Base-by-base conservation (phyloP, 1,139 yeast species). In the Magnusiomyces fungicola region DNA sequence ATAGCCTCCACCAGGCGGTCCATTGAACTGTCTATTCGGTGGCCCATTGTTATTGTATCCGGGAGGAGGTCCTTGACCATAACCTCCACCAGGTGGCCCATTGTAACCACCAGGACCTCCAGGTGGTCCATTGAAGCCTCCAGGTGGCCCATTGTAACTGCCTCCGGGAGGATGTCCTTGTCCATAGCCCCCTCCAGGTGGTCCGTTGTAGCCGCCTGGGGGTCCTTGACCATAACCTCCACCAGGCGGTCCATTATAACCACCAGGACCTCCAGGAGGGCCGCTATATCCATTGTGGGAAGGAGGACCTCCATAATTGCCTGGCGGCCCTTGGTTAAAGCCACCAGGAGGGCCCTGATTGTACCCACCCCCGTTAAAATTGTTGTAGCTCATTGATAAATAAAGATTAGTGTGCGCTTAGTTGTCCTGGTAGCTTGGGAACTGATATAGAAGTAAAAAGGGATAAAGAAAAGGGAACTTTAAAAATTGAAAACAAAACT, bases 241-340 rank as follows among this genome's bases (percentile, higher is more conserved):
- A 21, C 46, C 48, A 25, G 44, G 49, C 19, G 51, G 48, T 24
- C 47, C 41, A 41, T 19, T 38, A 33, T 22, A 24, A 42, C 36
- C 44, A 5, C 39, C 30, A 19, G 46, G 39, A 30, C 16, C 18
- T 9, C 32, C 30, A n/a, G 33, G 22, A 9, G 32, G 30, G 33
- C 39, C 39, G 23, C 16, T 21, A 16, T 9, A 36, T 5, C 24
- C 39, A n/a, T 19, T 19, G n/a, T 7, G 37, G 6, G 37, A 16
- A 18, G 39, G 39, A 19, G 39, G 39, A 5, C 39, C 39, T 5
- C 16, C 9, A 36, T 36, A 36, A 16, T 24, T 24, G 9, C n/a
- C 18, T 7, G 36, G 36, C n/a, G n/a, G n/a, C n/a, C n/a, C n/a
- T n/a, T n/a, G n/a, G n/a, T n/a, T n/a, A n/a, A n/a, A 32, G 36